phyloP scores from a whole-genome alignment of 129 eudicot species.

The Glebionis coronaria region DNA sequence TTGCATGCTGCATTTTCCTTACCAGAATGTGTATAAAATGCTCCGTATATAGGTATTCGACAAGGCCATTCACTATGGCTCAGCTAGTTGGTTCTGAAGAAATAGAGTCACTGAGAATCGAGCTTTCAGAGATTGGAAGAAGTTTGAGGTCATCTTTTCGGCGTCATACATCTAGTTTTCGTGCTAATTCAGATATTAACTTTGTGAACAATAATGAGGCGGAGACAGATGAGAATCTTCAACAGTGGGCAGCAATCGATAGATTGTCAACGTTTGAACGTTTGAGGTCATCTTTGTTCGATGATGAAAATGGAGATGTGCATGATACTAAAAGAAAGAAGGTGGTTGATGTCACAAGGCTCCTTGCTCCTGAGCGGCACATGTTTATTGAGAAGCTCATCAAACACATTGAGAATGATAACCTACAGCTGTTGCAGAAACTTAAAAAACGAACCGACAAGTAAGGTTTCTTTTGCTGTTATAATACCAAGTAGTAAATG shows the following conservation, averaged over 20 bases:
- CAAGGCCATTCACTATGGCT: slow-evolving; percentile 20
- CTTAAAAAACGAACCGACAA: slow-evolving; percentile 50
- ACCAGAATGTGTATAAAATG: slow-evolving; percentile 9
- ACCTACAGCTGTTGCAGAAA: slow-evolving; percentile 46
- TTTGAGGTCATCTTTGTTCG: slow-evolving; percentile 36
- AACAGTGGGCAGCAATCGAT: slow-evolving; percentile 43
- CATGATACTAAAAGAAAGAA: slow-evolving; percentile 11
- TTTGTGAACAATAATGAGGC: slow-evolving; percentile 7
- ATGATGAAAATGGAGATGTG: slow-evolving; percentile 20
- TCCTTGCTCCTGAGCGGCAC: slow-evolving; percentile 43
- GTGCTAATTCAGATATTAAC: slow-evolving; percentile 15
- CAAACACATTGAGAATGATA: slow-evolving; percentile 50
- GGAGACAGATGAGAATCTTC: slow-evolving; percentile 23
- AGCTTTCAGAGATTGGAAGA: slow-evolving; percentile 34
- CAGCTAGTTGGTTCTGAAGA: slow-evolving; percentile 29
- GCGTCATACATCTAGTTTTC: slow-evolving; percentile 22
- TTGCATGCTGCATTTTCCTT: slow-evolving; percentile 9
- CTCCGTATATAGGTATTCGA: not conserved
- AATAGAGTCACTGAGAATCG: slow-evolving; percentile 26
- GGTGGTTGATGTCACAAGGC: slow-evolving; percentile 46
- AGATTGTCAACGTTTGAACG: slow-evolving; percentile 37
- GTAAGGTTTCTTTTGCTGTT: slow-evolving; percentile 18
- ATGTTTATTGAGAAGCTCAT: slow-evolving; percentile 52
- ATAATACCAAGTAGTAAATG: not conserved
- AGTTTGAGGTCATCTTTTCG: slow-evolving; percentile 36